These are phyloP conservation scores for Schizosaccharomyces lindneri DNA, from an alignment of 805 yeast species.

Conservation along the genomic window DNA sequence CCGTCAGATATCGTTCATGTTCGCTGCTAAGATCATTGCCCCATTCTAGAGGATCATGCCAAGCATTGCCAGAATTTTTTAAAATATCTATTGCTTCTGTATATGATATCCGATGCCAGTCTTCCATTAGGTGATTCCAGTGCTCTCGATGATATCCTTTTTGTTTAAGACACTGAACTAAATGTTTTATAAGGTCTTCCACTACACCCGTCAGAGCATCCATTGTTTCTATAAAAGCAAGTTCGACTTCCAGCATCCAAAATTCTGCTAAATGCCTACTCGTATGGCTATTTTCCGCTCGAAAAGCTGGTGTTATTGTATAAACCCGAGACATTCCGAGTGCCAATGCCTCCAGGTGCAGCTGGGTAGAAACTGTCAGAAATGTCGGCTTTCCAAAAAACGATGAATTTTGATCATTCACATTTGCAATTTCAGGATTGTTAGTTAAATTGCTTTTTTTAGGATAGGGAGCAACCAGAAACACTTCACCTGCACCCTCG, in stretches of 20 bases:
- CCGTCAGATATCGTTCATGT: conserved; percentile 81
- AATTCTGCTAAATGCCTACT: conserved; percentile 80
- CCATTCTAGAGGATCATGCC: conserved; percentile 28
- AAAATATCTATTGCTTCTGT: conserved; percentile 43
- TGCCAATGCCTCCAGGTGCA: conserved; percentile 65
- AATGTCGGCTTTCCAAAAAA: conserved; percentile 48
- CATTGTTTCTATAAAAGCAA: conserved; percentile 35
- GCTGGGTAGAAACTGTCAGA: conserved; percentile 74
- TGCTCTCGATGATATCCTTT: conserved; percentile 11
- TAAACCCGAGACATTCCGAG: conserved; percentile 59
- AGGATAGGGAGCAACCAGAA: conserved; percentile 18
- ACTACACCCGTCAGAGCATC: conserved; percentile 36
- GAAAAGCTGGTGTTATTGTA: conserved; percentile 73
- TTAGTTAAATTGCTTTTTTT: background rate
- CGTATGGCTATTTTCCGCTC: conserved; percentile 84
- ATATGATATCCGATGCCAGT: conserved; percentile 55
- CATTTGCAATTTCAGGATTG: conserved; percentile 9
- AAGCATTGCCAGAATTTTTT: conserved; percentile 13
- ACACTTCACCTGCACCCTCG: conserved; percentile 93
- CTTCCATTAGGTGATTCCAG: conserved; percentile 32
- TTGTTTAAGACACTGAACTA: background rate
- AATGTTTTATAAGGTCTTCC: conserved; percentile 38
- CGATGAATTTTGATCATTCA: conserved; percentile 6
- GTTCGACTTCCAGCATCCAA: conserved; percentile 93
- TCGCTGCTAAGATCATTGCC: conserved; percentile 58